These are phyloP conservation scores for Sanghuangporus baumii DNA, from an alignment of 1,284 basidiomycete genomes.

Conservation along the genomic window DNA sequence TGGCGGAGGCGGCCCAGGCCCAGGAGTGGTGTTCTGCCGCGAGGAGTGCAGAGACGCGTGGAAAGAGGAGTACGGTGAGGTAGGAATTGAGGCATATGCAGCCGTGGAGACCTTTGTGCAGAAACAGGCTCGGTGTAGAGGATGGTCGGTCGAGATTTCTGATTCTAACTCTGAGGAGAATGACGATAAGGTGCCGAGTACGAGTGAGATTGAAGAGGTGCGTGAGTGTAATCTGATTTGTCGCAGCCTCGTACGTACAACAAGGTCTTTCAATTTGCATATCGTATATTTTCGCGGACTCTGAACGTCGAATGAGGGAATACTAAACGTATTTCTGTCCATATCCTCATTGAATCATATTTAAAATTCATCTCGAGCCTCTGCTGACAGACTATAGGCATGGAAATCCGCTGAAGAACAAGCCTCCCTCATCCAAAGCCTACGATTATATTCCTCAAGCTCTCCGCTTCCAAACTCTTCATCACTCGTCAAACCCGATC, in stretches of 20 bases:
- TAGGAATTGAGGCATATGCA: slow-evolving; percentile 8
- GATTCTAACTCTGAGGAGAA: not conserved
- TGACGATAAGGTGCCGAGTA: not conserved
- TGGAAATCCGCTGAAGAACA: not conserved
- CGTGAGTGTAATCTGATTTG: not conserved
- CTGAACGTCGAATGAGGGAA: no score
- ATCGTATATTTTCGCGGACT: no score
- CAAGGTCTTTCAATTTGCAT: no score
- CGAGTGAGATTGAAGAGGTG: slow-evolving; percentile 4
- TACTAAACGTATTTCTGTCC: no score
- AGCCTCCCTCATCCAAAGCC: not conserved
- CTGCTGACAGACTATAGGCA: not conserved
- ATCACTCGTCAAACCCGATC: not conserved
- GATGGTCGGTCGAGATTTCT: not conserved
- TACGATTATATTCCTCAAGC: not conserved
- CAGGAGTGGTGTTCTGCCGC: not conserved
- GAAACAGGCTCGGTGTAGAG: not conserved
- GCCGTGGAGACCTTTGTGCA: slow-evolving; percentile 14
- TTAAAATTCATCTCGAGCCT: not conserved
- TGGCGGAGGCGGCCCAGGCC: not conserved
- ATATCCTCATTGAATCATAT: not conserved
- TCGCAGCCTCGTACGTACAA: not conserved
- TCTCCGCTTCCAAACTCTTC: not conserved
- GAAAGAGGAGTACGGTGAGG: slow-evolving; percentile 5
- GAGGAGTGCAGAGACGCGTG: not conserved